These are phyloP conservation scores for Zymoseptoria tritici DNA, from an alignment of 2,329 filamentous ascomycete species.

Conservation along the genomic window DNA sequence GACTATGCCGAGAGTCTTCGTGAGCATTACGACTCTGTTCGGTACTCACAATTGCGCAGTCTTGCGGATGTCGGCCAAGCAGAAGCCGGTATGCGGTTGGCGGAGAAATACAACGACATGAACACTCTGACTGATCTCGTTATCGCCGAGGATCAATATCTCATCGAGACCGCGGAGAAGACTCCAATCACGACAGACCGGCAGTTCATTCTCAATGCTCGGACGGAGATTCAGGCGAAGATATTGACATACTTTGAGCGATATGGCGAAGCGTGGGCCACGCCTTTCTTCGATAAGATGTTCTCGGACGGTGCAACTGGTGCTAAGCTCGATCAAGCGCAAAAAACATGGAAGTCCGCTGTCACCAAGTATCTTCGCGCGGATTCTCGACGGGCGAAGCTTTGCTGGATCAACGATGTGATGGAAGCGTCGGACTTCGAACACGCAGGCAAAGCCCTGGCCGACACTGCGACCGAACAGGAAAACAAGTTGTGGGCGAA, in stretches of 20 bases:
- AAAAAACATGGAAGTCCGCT: conserved; percentile 57
- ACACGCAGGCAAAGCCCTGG: conserved; percentile 63
- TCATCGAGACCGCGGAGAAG: conserved; percentile 29
- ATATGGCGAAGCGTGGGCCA: conserved; percentile 61
- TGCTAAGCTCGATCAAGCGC: conserved; percentile 59
- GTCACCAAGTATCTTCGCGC: conserved; percentile 73
- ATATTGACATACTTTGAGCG: conserved; percentile 51
- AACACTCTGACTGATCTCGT: conserved; percentile 50
- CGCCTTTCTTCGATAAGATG: conserved; percentile 72
- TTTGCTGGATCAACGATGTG: conserved; percentile 94
- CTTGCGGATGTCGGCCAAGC: conserved; percentile 45
- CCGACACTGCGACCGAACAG: conserved; percentile 59
- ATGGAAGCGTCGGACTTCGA: conserved; percentile 66
- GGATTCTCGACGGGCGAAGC: conserved; percentile 62
- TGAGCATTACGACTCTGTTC: conserved; percentile 34
- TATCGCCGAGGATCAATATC: conserved; percentile 38
- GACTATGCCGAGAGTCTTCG: conserved; percentile 44
- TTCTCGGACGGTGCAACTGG: conserved; percentile 53
- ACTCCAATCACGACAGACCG: background rate
- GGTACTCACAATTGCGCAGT: conserved; percentile 35
- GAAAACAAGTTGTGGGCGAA: conserved; percentile 86
- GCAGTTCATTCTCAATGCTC: background rate
- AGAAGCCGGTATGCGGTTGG: conserved; percentile 52
- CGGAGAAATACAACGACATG: conserved; percentile 58
- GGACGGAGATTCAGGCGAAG: conserved; percentile 36